Percentiles rank a stretch among this genome's conserved stretches.
phyloP scores from a whole-genome alignment of 345 rosid genomes.

The Firmiana major region DNA sequence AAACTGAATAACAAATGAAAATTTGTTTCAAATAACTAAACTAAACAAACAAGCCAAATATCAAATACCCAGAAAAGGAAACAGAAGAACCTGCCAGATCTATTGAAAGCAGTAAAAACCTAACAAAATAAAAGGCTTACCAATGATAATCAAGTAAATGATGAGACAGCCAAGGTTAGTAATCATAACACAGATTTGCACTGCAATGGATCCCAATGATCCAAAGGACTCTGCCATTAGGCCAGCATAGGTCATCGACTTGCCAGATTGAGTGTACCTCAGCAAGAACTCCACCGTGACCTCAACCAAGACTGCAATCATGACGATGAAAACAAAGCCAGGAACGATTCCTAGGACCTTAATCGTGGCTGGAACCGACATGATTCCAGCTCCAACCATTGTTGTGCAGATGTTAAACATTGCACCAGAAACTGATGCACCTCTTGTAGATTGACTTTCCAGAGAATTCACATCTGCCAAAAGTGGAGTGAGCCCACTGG shows the following conservation, averaged over 20 bases:
- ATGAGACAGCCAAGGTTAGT: slow-evolving; percentile 29
- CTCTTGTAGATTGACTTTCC: not conserved
- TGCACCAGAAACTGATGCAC: slow-evolving; percentile 8
- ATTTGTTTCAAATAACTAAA: slow-evolving; percentile 2
- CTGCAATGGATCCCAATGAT: slow-evolving; percentile 7
- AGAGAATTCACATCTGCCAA: not conserved
- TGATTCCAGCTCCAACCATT: slow-evolving; percentile 14
- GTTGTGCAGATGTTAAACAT: slow-evolving; percentile 13
- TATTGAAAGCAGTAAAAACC: not conserved
- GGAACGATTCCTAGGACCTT: slow-evolving; percentile 23
- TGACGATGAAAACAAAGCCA: slow-evolving; percentile 13
- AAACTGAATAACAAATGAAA: not conserved
- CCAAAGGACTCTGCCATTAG: slow-evolving; percentile 35
- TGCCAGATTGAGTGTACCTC: slow-evolving; percentile 25
- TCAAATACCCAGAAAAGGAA: not conserved
- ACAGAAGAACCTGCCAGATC: not conserved
- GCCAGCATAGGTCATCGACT: slow-evolving; percentile 28
- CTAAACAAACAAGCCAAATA: not conserved
- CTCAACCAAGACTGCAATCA: slow-evolving; percentile 24
- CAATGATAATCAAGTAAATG: slow-evolving; percentile 34
- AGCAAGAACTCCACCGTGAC: slow-evolving; percentile 30
- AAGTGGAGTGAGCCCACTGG: not conserved
- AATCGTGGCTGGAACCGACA: slow-evolving; percentile 8
- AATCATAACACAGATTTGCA: slow-evolving; percentile 26
- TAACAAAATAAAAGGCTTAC: slow-evolving; percentile 9